Percentiles rank a stretch among this genome's conserved stretches.
phyloP scores from a whole-genome alignment of 1,284 basidiomycete genomes.

The Boletus semigastroideus region DNA sequence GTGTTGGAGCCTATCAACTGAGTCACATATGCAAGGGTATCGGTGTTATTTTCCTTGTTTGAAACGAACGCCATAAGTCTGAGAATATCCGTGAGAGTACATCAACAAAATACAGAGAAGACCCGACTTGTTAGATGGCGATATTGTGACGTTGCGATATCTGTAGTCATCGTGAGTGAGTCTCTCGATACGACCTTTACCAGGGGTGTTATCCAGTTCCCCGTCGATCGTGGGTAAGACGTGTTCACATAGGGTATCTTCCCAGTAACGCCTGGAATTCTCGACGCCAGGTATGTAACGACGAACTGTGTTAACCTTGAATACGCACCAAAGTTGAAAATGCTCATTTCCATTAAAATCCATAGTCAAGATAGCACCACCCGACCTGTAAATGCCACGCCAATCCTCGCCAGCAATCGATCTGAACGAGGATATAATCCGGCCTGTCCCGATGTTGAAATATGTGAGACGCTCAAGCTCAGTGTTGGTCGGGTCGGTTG shows the following conservation, averaged over 20 bases:
- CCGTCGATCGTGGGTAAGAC: conserved; percentile 32
- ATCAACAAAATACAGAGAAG: background rate
- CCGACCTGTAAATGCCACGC: conserved; percentile 34
- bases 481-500: conserved; percentile 22
- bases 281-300: no score
- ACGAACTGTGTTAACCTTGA: no score
- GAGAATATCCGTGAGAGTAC: conserved; percentile 8
- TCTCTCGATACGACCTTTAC: conserved; percentile 38
- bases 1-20: conserved; percentile 31
- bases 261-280: conserved; percentile 40
- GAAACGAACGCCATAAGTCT: conserved; percentile 37
- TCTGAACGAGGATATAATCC: conserved; percentile 31
- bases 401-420: conserved; percentile 38
- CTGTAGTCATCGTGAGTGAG: conserved; percentile 37
- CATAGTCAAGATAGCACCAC: conserved; percentile 40
- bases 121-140: conserved; percentile 35
- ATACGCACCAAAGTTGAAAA: conserved; percentile 38
- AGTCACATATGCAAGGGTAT: conserved; percentile 36
- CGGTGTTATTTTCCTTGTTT: conserved; percentile 38
- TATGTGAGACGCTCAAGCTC: conserved; percentile 37
- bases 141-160: conserved; percentile 29
- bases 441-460: conserved; percentile 36
- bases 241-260: conserved; percentile 28
- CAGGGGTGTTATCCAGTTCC: conserved; percentile 37
- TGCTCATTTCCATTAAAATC: conserved; percentile 40